Conservation (phyloP, 352 stramenopile species). For the Globisporangium spiculum region DNA sequence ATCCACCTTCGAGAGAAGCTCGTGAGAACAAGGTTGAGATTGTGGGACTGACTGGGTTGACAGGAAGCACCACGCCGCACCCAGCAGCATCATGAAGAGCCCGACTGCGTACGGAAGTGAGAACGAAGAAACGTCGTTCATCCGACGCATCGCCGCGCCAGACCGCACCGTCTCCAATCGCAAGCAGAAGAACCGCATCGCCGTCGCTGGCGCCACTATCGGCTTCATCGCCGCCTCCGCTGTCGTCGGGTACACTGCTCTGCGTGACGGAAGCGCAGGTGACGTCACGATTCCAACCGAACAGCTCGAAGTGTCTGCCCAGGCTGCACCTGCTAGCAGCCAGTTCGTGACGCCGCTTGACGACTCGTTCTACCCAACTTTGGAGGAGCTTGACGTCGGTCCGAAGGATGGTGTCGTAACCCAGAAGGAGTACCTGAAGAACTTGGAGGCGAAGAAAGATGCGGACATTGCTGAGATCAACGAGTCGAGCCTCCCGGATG, state of each 20-base stretch:
- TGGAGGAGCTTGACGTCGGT: slow-evolving; percentile 35
- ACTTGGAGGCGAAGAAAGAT: slow-evolving; percentile 26
- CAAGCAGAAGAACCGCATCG: slow-evolving; percentile 30
- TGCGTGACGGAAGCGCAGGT: neutral
- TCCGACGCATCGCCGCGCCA: slow-evolving; percentile 45
- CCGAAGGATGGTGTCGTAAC: slow-evolving; percentile 28
- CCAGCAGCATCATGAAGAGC: slow-evolving; percentile 43
- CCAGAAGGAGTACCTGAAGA: slow-evolving; percentile 36
- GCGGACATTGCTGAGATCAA: slow-evolving; percentile 27
- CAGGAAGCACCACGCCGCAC: neutral
- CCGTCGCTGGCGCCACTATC: slow-evolving; percentile 34
- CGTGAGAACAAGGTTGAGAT: slow-evolving; percentile 6
- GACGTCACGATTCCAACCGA: slow-evolving; percentile 20
- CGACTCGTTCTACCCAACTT: slow-evolving; percentile 37
- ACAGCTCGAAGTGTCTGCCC: slow-evolving; percentile 27
- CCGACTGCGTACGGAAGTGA: slow-evolving; percentile 49
- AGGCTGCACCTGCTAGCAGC: slow-evolving; percentile 20
- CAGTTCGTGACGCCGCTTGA: slow-evolving; percentile 35
- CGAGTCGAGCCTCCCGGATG: slow-evolving; percentile 26
- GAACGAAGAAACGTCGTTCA: slow-evolving; percentile 61
- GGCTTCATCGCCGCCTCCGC: slow-evolving; percentile 37
- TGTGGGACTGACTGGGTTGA: neutral
- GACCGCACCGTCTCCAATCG: slow-evolving; percentile 21
- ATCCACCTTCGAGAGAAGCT: slow-evolving; percentile 10
- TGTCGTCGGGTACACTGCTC: slow-evolving; percentile 39